Percentiles rank a stretch among this genome's conserved stretches.
phyloP scores from a whole-genome alignment of 495 filamentous ascomycete genomes.

The Penicillium herquei region DNA sequence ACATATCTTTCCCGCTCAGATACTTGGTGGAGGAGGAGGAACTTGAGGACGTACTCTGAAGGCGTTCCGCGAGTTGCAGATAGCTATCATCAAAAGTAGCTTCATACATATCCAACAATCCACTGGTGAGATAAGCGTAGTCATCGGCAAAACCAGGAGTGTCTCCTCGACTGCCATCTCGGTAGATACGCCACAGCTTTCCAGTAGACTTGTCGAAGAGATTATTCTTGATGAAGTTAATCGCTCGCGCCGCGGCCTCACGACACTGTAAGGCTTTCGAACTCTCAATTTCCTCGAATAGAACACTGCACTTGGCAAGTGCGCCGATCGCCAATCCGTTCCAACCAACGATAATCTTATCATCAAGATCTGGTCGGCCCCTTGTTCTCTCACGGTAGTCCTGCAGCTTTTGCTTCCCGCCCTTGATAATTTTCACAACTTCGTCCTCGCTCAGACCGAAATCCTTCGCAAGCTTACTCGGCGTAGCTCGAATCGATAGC shows the following conservation, averaged over 20 bases:
- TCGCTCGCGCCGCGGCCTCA: conserved; percentile 64
- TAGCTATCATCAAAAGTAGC: conserved; percentile 78
- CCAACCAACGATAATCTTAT: conserved; percentile 85
- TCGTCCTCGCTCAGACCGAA: conserved; percentile 74
- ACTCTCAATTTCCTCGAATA: conserved; percentile 59
- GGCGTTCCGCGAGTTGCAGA: conserved; percentile 76
- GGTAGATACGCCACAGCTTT: conserved; percentile 72
- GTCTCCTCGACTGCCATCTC: conserved; percentile 63
- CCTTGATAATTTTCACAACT: conserved; percentile 66
- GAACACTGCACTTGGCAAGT: conserved; percentile 69
- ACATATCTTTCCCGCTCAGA: background rate
- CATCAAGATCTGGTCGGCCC: conserved; percentile 78
- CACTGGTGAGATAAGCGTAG: conserved; percentile 86
- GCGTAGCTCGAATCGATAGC: conserved; percentile 57
- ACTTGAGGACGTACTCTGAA: conserved; percentile 61
- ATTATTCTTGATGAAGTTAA: conserved; percentile 72
- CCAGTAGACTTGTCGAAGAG: conserved; percentile 66
- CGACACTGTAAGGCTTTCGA: conserved; percentile 58
- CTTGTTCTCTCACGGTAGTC: conserved; percentile 73
- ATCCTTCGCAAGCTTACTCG: conserved; percentile 69
- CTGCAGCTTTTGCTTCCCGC: conserved; percentile 66
- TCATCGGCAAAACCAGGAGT: conserved; percentile 88
- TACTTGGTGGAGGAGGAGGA: background rate
- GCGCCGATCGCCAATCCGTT: conserved; percentile 90
- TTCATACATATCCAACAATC: conserved; percentile 84